Percentiles rank a stretch among this genome's conserved stretches.
Evolutionary conservation across 441 rosid species (phyloP).

Genomic region (Pelargonium citronellum): DNA sequence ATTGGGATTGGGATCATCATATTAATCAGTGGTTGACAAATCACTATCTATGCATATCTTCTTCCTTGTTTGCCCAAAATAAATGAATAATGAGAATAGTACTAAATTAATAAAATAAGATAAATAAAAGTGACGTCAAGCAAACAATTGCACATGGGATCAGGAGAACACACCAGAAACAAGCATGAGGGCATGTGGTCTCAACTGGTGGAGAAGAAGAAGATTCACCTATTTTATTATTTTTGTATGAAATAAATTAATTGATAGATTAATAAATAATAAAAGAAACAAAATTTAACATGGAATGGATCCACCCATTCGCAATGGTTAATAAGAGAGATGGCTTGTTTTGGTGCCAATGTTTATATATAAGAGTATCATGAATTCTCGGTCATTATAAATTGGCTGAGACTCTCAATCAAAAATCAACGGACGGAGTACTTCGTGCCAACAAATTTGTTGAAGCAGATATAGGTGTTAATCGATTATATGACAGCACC

Average conservation of each 20-base stretch:
- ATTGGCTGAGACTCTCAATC: no score
- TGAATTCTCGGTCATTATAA: no score
- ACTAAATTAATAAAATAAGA: background rate
- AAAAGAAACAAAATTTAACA: no score
- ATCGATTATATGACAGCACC: no score
- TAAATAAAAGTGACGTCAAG: slow-evolving; percentile 3
- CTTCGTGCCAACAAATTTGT: no score
- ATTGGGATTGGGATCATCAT: background rate
- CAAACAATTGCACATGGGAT: slow-evolving; percentile 38
- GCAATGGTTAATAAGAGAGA: no score
- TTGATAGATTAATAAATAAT: background rate
- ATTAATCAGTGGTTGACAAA: slow-evolving; percentile 32
- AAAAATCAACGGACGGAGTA: no score
- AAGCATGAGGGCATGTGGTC: slow-evolving; percentile 26
- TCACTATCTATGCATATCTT: slow-evolving; percentile 29
- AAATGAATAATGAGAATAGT: background rate
- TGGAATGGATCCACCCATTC: no score
- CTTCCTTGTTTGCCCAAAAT: background rate
- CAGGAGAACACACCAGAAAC: slow-evolving; percentile 20
- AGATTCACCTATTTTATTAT: slow-evolving; percentile 17
- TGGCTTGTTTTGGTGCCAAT: no score
- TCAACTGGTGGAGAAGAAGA: background rate
- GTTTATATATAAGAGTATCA: no score
- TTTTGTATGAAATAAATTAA: slow-evolving; percentile 3
- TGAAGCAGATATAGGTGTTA: no score